Evolutionary conservation across 352 stramenopile species (phyloP), one percentile per base, ranked within the genome.

Genomic region (Lagenidium sp.): DNA sequence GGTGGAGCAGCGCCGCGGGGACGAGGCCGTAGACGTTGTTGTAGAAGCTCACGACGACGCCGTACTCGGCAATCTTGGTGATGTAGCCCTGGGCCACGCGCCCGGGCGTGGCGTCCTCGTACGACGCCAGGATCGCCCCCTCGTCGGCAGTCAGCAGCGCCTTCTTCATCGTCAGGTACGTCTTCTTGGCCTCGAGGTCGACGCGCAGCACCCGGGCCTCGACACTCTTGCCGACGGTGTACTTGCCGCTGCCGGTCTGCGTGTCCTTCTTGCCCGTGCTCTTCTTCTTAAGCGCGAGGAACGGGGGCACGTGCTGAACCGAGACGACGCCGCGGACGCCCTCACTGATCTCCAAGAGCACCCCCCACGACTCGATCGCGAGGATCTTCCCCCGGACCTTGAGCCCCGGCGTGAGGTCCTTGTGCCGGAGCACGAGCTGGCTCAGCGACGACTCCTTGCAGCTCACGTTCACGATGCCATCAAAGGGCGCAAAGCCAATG

Each of bases 41-140:
- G 76, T 94, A 98, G 56, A 98, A 98, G 31, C 78, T 97, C 21
- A 98, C 87, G 44, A 93, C 91, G 13, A 98, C 63, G 19, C 91
- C 89, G 44, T 85, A 90, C 19, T 95, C 71, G 44, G 92, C 88
- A 31, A 98, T 85, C 55, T 95, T 97, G 15, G 90, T 97, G 44
- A 98, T 83, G 60, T 95, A 97, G 12, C 95, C 94, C 41, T 88
- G 77, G 2, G 71, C 75, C 4, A 95, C 58, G 25, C 77, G 55
- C 7, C 82, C 86, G 8, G 81, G 64, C 32, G 65, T 79, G 0
- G 89, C 71, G 31, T 88, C 57, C 13, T 79, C 59, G 52, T 80
- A 95, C 15, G 72, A 80, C 28, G 75, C 74, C 11, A 97, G 69
- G 4, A 86, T 65, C 12, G 89, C 66, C 19, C 85, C 25, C 11